Base-by-base conservation (phyloP, 768 basidiomycete species). In the Kwoniella dendrophila region DNA sequence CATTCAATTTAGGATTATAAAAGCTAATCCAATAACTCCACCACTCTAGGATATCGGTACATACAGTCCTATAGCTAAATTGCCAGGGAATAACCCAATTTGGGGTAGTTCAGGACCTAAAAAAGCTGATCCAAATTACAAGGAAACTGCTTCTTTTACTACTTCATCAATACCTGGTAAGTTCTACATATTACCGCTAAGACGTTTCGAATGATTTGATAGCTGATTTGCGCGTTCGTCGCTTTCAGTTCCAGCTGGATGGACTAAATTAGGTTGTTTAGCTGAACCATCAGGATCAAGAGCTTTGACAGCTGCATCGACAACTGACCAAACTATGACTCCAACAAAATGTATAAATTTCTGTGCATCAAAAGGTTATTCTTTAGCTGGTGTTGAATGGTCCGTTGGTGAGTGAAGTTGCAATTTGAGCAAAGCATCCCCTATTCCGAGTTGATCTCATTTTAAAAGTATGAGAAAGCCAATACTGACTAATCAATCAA, bases 371-470 rank as follows among this genome's bases (percentile, higher is more conserved):
- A 80, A 81, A 63, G 85, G 85, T 59, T 90, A 83, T 77, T 84
- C 86, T 0, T 69, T 90, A 40, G 89, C 89, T 2, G 90, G 85
- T 10, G 80, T 84, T 34, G 90, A 93, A 75, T 93, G 57, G 40
- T 56, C 52, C n/a, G 64, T 45, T 22, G 54, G 53, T 50, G 54
- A 36, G 57, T 29, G 20, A 2, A 18, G 22, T 22, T n/a, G 24
- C 26, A 20, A 24, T 41, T 29, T 43, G 41, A 43, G 12, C 47
- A 29, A 44, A 44, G 14, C 43, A 16, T 18, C 16, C 22, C 20
- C 22, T 44, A 18, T 44, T 16, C 43, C 22, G 14, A 3, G 14
- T 36, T 36, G 7, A 36, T 36, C n/a, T n/a, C n/a, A n/a, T n/a
- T n/a, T n/a, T n/a, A n/a, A n/a, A n/a, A n/a, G n/a, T n/a, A n/a